A percentile compares a stretch with the other conserved stretches of the same genome.
Conservation (phyloP, 768 basidiomycete species). For the Tricholoma hemisulphureum region DNA sequence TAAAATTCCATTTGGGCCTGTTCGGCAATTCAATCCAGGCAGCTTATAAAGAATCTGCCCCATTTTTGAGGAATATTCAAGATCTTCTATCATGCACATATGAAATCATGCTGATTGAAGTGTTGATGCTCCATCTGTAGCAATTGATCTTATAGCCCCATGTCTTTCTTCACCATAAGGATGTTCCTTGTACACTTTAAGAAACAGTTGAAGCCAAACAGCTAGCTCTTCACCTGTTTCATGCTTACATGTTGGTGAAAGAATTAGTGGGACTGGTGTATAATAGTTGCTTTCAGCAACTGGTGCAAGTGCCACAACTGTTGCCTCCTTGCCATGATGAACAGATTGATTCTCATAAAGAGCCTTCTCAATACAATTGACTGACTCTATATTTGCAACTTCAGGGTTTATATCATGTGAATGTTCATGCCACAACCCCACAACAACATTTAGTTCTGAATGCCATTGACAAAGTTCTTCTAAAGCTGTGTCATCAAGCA, state of each 20-base stretch:
- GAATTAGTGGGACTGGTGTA: slow-evolving; percentile 16
- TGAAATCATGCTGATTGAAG: slow-evolving; percentile 19
- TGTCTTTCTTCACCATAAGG: slow-evolving; percentile 16
- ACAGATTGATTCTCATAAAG: slow-evolving; percentile 8
- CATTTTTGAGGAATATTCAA: slow-evolving; percentile 6
- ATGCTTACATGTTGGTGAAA: slow-evolving; percentile 23
- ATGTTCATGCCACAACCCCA: neutral
- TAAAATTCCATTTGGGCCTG: slow-evolving; percentile 15
- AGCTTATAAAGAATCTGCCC: neutral
- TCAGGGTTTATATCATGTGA: neutral
- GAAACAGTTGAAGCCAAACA: slow-evolving; percentile 12
- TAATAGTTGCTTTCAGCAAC: slow-evolving; percentile 21
- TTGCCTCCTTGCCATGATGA: slow-evolving; percentile 27
- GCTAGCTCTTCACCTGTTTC: slow-evolving; percentile 15
- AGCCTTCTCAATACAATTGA: slow-evolving; percentile 11
- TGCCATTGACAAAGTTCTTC: slow-evolving; percentile 22
- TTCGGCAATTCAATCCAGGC: slow-evolving; percentile 21
- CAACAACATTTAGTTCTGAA: slow-evolving; percentile 1
- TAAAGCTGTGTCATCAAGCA: slow-evolving; percentile 28
- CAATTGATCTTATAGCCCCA: slow-evolving; percentile 21
- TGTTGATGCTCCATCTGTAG: slow-evolving; percentile 28
- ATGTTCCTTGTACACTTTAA: slow-evolving; percentile 13
- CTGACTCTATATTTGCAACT: neutral
- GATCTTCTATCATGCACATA: slow-evolving; percentile 11
- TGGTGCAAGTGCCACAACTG: slow-evolving; percentile 26